phyloP scores from a whole-genome alignment of 2,329 filamentous ascomycete species.

The Camillea tinctor region DNA sequence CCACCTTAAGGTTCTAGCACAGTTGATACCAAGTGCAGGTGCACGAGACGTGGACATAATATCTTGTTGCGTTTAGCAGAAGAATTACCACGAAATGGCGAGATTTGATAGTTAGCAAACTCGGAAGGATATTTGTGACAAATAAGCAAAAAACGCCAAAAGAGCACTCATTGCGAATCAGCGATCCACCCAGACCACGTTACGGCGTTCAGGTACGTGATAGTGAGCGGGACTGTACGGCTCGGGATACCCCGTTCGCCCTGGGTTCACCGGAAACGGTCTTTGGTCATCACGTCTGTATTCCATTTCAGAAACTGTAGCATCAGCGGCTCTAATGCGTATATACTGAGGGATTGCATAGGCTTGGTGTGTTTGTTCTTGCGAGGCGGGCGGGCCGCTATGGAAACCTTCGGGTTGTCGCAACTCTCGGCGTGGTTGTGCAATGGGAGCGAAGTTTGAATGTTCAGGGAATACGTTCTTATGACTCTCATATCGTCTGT shows the following conservation, averaged over 20 bases:
- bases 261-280: slow-evolving; percentile 18
- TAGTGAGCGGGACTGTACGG: slow-evolving; percentile 13
- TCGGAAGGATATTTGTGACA: background rate
- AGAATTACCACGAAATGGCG: background rate
- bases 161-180: background rate
- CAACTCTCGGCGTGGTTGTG: slow-evolving; percentile 2
- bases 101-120: background rate
- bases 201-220: slow-evolving; percentile 16
- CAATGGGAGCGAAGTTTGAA: slow-evolving; percentile 2
- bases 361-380: background rate
- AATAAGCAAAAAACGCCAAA: background rate
- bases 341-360: slow-evolving; percentile 5
- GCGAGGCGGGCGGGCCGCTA: background rate
- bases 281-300: slow-evolving; percentile 16
- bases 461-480: slow-evolving; percentile 7
- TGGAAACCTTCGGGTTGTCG: background rate
- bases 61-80: background rate
- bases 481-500: slow-evolving; percentile 12
- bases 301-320: slow-evolving; percentile 5
- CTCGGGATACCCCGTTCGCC: slow-evolving; percentile 18
- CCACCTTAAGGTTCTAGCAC: too few species aligned
- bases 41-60: background rate
- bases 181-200: slow-evolving; percentile 25
- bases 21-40: background rate
- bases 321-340: slow-evolving; percentile 7